These are phyloP conservation scores for Colletotrichum sp. DNA, from an alignment of 2,329 filamentous ascomycete genomes.

Conservation along the genomic window DNA sequence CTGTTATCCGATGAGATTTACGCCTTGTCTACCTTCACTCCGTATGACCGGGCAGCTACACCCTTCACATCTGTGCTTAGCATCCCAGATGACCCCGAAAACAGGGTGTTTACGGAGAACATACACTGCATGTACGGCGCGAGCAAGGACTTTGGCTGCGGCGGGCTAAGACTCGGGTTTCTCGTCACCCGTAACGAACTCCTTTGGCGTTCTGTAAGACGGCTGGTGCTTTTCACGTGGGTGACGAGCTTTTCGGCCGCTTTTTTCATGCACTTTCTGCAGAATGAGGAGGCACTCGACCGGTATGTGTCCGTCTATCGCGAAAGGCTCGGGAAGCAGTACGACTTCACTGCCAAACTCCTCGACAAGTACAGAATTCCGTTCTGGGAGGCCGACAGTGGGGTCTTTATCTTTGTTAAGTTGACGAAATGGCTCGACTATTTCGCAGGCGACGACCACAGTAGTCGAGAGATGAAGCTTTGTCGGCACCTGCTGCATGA, in stretches of 20 bases:
- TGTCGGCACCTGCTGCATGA: neutral
- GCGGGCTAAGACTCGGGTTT: neutral
- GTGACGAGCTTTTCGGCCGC: neutral
- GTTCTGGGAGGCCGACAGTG: neutral
- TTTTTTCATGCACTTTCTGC: neutral
- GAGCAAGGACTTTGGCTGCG: constrained; percentile 5
- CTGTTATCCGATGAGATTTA: constrained; percentile 1
- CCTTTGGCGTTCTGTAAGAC: neutral
- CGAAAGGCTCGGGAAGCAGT: neutral
- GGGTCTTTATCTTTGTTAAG: neutral
- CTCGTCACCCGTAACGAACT: neutral
- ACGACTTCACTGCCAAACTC: neutral
- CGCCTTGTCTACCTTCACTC: neutral
- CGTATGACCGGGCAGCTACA: neutral
- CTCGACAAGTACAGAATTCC: neutral
- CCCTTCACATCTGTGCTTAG: constrained; percentile 1
- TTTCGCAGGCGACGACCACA: neutral
- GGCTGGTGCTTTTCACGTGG: neutral
- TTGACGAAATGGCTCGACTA: neutral
- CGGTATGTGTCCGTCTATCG: neutral
- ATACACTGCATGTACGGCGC: neutral
- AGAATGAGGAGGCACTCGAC: neutral
- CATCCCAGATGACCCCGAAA: neutral
- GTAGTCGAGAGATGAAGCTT: neutral
- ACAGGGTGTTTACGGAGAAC: neutral